Conservation (phyloP, 2,329 filamentous ascomycete genomes). For the Tympanopsis confertula region DNA sequence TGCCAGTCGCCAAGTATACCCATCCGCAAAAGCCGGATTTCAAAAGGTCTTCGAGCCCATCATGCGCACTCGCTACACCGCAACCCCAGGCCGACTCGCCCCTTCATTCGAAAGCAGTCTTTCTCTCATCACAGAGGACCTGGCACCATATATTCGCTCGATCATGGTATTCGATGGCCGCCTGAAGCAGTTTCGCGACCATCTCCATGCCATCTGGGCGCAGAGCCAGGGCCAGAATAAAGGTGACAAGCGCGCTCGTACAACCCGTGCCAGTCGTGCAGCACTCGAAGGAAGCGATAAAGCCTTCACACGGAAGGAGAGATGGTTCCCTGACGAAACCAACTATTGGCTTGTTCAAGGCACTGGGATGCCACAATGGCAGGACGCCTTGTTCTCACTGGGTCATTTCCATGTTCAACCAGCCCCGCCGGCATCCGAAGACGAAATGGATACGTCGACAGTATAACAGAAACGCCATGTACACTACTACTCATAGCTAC, state of each 20-base stretch:
- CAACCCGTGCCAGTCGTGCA: constrained; percentile 62
- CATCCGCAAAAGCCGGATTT: constrained; percentile 36
- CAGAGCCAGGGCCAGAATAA: not conserved
- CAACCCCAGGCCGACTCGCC: constrained; percentile 38
- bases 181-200: constrained; percentile 56
- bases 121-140: constrained; percentile 55
- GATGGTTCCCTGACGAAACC: constrained; percentile 56
- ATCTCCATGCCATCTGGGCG: constrained; percentile 27
- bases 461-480: too few species aligned
- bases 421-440: too few species aligned
- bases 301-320: constrained; percentile 53
- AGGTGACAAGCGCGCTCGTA: constrained; percentile 47
- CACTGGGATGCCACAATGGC: constrained; percentile 42
- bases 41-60: constrained; percentile 41
- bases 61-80: constrained; percentile 14
- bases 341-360: constrained; percentile 50
- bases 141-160: constrained; percentile 79
- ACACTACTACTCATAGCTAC: too few species aligned
- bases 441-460: too few species aligned
- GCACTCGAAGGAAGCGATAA: constrained; percentile 67
- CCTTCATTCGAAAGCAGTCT: constrained; percentile 70
- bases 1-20: too few species aligned
- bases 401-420: too few species aligned
- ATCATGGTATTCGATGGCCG: constrained; percentile 69
- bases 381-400: constrained; percentile 4